These are phyloP conservation scores for Trichophyton verrucosum DNA, from an alignment of 2,329 filamentous ascomycete species.

Conservation along the genomic window DNA sequence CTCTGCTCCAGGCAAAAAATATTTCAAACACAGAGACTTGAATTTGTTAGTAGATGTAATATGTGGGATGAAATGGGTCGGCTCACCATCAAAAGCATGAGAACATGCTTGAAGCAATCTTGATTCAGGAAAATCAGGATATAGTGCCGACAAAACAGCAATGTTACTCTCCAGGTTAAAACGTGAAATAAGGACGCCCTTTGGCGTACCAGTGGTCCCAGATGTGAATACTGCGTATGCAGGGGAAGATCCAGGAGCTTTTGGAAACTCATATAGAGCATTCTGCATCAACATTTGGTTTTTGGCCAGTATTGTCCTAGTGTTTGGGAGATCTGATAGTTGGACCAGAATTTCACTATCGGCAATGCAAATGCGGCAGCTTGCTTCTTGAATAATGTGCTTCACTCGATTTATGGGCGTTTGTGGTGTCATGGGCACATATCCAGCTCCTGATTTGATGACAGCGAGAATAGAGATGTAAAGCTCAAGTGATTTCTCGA, in stretches of 20 bases:
- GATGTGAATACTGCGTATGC: conserved; percentile 76
- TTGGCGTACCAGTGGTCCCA: conserved; percentile 67
- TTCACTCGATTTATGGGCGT: conserved; percentile 51
- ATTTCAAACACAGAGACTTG: conserved; percentile 76
- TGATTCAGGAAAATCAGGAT: conserved; percentile 44
- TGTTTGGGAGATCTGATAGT: neutral
- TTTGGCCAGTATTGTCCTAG: neutral
- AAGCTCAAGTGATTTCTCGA: conserved; percentile 62
- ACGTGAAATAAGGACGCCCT: conserved; percentile 68
- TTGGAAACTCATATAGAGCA: conserved; percentile 12
- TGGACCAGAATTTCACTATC: conserved; percentile 7
- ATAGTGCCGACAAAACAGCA: conserved; percentile 51
- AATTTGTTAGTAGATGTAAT: conserved; percentile 12
- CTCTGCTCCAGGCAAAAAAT: conserved; percentile 68
- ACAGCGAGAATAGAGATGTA: conserved; percentile 65
- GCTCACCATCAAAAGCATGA: conserved; percentile 58
- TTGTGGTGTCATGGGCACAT: conserved; percentile 66
- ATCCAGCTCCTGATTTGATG: conserved; percentile 62
- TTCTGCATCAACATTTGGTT: conserved; percentile 2
- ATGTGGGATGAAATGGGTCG: neutral
- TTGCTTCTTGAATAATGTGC: conserved; percentile 51
- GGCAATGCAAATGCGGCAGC: conserved; percentile 38
- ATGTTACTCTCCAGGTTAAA: conserved; percentile 66
- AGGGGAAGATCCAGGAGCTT: conserved; percentile 33
- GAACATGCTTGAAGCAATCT: conserved; percentile 73